Base-by-base conservation (phyloP, 2,329 filamentous ascomycete genomes). In the Botrytis tulipae region DNA sequence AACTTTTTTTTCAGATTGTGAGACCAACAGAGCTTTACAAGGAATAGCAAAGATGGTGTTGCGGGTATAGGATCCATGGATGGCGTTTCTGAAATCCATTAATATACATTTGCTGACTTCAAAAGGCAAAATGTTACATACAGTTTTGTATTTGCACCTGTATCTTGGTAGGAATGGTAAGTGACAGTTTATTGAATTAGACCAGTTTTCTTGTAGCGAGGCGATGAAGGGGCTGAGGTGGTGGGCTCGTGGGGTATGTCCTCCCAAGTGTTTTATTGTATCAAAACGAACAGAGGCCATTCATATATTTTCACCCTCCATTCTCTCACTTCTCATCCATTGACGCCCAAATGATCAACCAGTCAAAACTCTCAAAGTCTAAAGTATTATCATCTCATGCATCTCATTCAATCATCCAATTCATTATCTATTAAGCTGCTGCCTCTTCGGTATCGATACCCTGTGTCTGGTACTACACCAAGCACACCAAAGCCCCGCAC, bases 201-300 rank as follows among this genome's bases (percentile, higher is more conserved):
- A 46, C 22, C 32, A 44, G 22, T 63, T 63, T 25, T 44, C 62
- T 32, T 22, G 42, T 46, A 66, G 42, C 42, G 62, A 66, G 62
- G 20, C 42, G 62, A 66, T 66, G 42, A 66, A 48, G 62, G 62
- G 62, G 62, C 60, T 62, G 60, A 62, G 60, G 35, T 62, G 25
- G 35, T 61, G 22, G 59, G 1, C 51, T 54, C 12, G 12, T 54
- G 59, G 59, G 14, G 59, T 61, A 25, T 61, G 18, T 61, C 35
- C 35, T 25, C 35, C 35, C 59, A 61, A 35, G 8, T 37, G 35
- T 40, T 61, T 62, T 62, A 18, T 40, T 62, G 37, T 37, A 40
- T 40, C 60, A 42, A 42, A 62, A 62, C 37, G 8, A 61, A 25
- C 25, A 66, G 42, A 66, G 42, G 22, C 35, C 42, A 16, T 46